phyloP scores from a whole-genome alignment of 2,329 filamentous ascomycete species.

The Rachicladosporium sp. region DNA sequence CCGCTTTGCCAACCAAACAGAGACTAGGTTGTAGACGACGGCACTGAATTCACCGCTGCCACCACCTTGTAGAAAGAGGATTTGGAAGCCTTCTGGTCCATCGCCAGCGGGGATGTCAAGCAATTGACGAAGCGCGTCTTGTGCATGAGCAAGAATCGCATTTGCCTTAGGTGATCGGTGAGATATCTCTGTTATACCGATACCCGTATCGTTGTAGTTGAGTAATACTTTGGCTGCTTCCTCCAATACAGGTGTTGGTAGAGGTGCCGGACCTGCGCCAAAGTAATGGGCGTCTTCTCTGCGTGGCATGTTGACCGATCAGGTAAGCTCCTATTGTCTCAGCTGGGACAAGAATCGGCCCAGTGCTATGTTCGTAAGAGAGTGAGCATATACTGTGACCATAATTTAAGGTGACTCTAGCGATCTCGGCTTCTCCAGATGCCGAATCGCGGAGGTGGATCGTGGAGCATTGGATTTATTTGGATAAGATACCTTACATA shows the following conservation, averaged over 20 bases:
- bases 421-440: too few relatives aligned
- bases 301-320: slow-evolving; percentile 46
- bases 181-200: slow-evolving; percentile 81
- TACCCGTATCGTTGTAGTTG: slow-evolving; percentile 68
- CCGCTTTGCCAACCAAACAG: slow-evolving; percentile 65
- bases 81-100: slow-evolving; percentile 66
- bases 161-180: slow-evolving; percentile 72
- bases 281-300: slow-evolving; percentile 73
- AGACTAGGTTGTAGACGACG: slow-evolving; percentile 70
- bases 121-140: slow-evolving; percentile 57
- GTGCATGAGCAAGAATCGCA: slow-evolving; percentile 66
- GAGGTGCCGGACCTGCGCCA: slow-evolving; percentile 75
- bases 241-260: slow-evolving; percentile 73
- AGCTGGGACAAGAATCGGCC: background rate
- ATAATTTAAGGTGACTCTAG: too few relatives aligned
- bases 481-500: too few relatives aligned
- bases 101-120: slow-evolving; percentile 77
- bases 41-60: slow-evolving; percentile 79
- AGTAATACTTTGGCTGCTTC: slow-evolving; percentile 63
- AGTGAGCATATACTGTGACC: too few relatives aligned
- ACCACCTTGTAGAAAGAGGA: slow-evolving; percentile 78
- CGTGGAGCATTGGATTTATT: too few relatives aligned
- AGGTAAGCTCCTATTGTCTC: background rate
- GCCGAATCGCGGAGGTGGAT: too few relatives aligned
- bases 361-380: background rate